These are phyloP conservation scores for Pythium dissimile DNA, from an alignment of 352 stramenopile genomes.

Conservation along the genomic window DNA sequence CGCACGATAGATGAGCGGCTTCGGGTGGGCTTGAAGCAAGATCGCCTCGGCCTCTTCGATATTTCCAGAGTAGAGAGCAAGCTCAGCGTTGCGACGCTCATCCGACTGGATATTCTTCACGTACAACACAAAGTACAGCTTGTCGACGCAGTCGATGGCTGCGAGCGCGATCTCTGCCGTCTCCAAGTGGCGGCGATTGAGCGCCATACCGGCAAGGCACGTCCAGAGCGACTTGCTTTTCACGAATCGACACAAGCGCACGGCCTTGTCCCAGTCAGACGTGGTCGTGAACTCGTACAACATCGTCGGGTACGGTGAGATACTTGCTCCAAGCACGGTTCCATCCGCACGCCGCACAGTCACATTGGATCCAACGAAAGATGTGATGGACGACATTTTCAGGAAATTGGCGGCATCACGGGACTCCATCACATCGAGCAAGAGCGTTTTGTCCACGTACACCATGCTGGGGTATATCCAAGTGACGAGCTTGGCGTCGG, in stretches of 20 bases:
- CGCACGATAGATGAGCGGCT: conserved; percentile 87
- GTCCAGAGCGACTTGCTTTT: conserved; percentile 90
- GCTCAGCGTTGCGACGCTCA: conserved; percentile 85
- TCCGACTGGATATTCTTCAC: conserved; percentile 83
- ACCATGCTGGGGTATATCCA: conserved; percentile 92
- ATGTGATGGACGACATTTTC: conserved; percentile 83
- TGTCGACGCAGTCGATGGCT: conserved; percentile 90
- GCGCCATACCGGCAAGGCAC: conserved; percentile 86
- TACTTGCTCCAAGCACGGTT: conserved; percentile 71
- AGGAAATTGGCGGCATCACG: conserved; percentile 79
- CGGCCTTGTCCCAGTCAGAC: conserved; percentile 89
- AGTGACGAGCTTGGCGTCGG: conserved; percentile 85
- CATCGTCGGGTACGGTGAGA: conserved; percentile 80
- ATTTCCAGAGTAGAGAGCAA: conserved; percentile 80
- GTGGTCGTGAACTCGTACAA: conserved; percentile 83
- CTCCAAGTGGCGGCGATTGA: conserved; percentile 86
- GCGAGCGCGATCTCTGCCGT: conserved; percentile 91
- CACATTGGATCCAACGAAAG: conserved; percentile 84
- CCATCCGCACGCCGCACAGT: conserved; percentile 86
- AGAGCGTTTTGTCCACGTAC: conserved; percentile 89
- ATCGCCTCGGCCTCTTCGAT: conserved; percentile 92
- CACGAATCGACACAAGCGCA: conserved; percentile 90
- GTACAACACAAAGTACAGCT: conserved; percentile 91
- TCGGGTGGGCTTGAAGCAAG: conserved; percentile 86
- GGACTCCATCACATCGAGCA: conserved; percentile 71